Percentiles rank a stretch among this genome's conserved stretches.
Evolutionary conservation across 257 asterid genomes (phyloP).

Genomic region (Gentiana dahurica): DNA sequence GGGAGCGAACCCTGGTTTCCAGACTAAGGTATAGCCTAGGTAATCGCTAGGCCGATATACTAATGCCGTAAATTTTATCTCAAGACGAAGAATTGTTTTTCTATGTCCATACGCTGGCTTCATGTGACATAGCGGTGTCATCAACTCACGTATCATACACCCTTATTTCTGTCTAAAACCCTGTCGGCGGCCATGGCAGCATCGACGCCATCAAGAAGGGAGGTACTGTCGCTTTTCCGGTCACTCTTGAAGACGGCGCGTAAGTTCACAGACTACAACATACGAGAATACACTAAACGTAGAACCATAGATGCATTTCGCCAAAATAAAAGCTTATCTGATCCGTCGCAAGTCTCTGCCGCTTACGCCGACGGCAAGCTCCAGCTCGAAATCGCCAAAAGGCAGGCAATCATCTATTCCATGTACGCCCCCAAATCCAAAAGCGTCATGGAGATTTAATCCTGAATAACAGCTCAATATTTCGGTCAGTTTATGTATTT

Average conservation of each 20-base stretch:
- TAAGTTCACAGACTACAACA: slow-evolving; percentile 66
- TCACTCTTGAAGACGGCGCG: slow-evolving; percentile 73
- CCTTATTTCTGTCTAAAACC: too few species aligned
- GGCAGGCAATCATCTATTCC: slow-evolving; percentile 75
- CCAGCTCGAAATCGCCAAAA: slow-evolving; percentile 69
- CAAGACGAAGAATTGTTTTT: too few species aligned
- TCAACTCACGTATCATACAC: too few species aligned
- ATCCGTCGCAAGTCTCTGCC: slow-evolving; percentile 37
- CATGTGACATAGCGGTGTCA: too few species aligned
- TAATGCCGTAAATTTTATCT: too few species aligned
- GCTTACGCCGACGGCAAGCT: slow-evolving; percentile 73
- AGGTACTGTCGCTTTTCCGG: slow-evolving; percentile 66
- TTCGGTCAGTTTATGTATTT: background rate
- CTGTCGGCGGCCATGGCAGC: slow-evolving; percentile 22
- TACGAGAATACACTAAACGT: slow-evolving; percentile 79
- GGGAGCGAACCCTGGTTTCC: too few species aligned
- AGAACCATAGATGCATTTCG: slow-evolving; percentile 77
- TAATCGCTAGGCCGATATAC: too few species aligned
- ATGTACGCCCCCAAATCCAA: slow-evolving; percentile 61
- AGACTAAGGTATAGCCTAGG: too few species aligned
- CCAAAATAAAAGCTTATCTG: slow-evolving; percentile 41
- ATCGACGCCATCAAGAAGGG: slow-evolving; percentile 52
- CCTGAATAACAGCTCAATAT: background rate
- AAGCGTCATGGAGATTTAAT: slow-evolving; percentile 69
- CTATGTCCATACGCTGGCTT: too few species aligned